Evolutionary conservation across 75 land plant genomes (phyloP).

Genomic region (Pinus taeda): DNA sequence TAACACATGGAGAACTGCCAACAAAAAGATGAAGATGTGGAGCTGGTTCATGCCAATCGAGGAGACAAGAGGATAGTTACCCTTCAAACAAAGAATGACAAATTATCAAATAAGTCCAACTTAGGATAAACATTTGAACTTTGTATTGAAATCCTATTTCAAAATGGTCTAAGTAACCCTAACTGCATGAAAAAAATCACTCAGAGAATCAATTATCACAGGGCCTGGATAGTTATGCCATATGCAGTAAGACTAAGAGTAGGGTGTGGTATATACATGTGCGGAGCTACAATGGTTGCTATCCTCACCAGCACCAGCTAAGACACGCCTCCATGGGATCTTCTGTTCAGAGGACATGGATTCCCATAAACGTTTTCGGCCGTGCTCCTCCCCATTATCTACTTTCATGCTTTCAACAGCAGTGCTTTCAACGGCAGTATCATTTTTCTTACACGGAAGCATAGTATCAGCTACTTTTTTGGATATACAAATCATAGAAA

Average conservation of each 20-base stretch:
- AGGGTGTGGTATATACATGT: background rate
- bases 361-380: conserved; percentile 3
- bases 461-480: conserved; percentile 5
- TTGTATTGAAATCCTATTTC: background rate
- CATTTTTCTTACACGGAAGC: conserved; percentile 35
- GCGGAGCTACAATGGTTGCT: background rate
- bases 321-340: background rate
- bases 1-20: conserved; percentile 57
- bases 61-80: conserved; percentile 50
- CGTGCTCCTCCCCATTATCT: background rate
- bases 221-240: background rate
- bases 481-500: conserved; percentile 50
- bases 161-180: conserved; percentile 22
- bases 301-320: background rate
- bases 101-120: background rate
- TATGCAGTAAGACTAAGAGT: background rate
- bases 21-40: conserved; percentile 68
- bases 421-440: too few species aligned
- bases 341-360: background rate
- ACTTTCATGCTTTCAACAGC: background rate
- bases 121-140: background rate
- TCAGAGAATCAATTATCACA: background rate
- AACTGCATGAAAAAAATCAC: background rate
- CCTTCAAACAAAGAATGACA: conserved; percentile 25
- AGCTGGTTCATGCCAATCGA: conserved; percentile 55